Percentiles rank a stretch among this genome's conserved stretches.
Evolutionary conservation across 225 moss, liverwort and hornwort species (phyloP).

Genomic region (Thuidium tamariscinum): DNA sequence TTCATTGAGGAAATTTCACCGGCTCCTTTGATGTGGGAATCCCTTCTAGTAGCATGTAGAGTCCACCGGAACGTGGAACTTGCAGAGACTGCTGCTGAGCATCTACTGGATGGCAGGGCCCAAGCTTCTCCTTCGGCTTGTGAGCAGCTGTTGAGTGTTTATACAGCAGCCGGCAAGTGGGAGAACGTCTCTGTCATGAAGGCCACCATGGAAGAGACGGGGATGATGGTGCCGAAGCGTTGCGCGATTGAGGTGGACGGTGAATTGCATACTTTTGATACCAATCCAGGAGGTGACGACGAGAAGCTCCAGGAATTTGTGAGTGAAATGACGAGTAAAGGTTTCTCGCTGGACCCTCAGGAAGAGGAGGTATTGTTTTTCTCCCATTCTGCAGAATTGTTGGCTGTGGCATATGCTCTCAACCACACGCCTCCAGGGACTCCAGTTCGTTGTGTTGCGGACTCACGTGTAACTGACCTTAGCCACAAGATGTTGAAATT

Average conservation of each 20-base stretch:
- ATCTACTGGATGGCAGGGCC: conserved; percentile 9
- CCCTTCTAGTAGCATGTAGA: conserved; percentile 40
- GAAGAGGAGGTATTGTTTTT: conserved; percentile 2
- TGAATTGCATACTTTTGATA: conserved; percentile 14
- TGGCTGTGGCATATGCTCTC: conserved; percentile 43
- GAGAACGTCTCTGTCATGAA: conserved; percentile 22
- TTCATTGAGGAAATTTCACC: conserved; percentile 28
- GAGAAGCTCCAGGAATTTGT: conserved; percentile 20
- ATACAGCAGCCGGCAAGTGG: conserved; percentile 37
- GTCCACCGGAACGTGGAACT: conserved; percentile 37
- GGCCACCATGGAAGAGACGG: conserved; percentile 22
- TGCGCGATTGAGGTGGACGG: conserved; percentile 25
- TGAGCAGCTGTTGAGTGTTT: conserved; percentile 33
- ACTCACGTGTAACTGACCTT: conserved; percentile 17
- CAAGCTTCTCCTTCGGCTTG: conserved; percentile 12
- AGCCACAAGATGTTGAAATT: conserved; percentile 39
- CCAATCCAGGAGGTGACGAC: not conserved
- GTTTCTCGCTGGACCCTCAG: conserved; percentile 13
- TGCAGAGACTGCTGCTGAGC: conserved; percentile 36
- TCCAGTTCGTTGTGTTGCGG: conserved; percentile 22
- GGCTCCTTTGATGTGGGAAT: conserved; percentile 26
- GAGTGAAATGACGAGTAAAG: conserved; percentile 10
- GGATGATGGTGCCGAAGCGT: conserved; percentile 5
- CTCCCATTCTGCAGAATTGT: conserved; percentile 18
- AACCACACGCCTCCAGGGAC: conserved; percentile 24